Base-by-base conservation (phyloP, 176 grass and related monocot species). In the Rhynchospora tenuis region DNA sequence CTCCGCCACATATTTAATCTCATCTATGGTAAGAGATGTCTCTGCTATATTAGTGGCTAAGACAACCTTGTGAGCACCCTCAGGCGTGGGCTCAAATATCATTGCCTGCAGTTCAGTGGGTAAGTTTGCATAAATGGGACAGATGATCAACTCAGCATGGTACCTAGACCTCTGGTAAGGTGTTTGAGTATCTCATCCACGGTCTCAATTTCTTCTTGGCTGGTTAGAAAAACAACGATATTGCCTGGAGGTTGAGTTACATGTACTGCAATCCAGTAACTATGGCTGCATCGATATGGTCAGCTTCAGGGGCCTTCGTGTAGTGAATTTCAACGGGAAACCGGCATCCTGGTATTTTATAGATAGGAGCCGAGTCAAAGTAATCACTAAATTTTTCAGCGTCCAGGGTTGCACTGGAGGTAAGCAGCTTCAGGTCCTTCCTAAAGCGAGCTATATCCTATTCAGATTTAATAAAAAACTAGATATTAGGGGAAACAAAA, bases 21-120 rank as follows among this genome's bases (percentile, higher is more conserved):
- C n/a, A n/a, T n/a, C n/a, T n/a, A n/a, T n/a, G n/a, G n/a, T n/a
- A n/a, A 75, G 87, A 27, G 95, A 98, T 51, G 92, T 98, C 72
- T 98, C 90, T n/a, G 95, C 95, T 78, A 98, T 98, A 57, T 98
- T 98, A 62, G 95, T 98, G 56, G 92, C 92, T 78, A 94, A 87
- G 12, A 97, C 90, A 84, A 97, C 95, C 62, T 97, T 97, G 28
- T 90, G 92, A 46, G 92, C 89, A 69, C 95, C 95, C 85, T 92
- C 88, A 0, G 95, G 95, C 27, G 95, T 97, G 23, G 85, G 84
- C 61, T 94, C 95, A 87, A 97, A 97, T 79, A 97, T 97, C 72
- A 94, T 97, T 23, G 95, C 90, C 85, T 97, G 95, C 56, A 97
- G 90, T 67, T 97, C 95, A 27, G 95, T 97, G 26, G 95, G 92